Percentiles rank a stretch among this genome's conserved stretches.
Conservation (phyloP, 1,284 basidiomycete genomes). For the Rhodotorula sp. region DNA sequence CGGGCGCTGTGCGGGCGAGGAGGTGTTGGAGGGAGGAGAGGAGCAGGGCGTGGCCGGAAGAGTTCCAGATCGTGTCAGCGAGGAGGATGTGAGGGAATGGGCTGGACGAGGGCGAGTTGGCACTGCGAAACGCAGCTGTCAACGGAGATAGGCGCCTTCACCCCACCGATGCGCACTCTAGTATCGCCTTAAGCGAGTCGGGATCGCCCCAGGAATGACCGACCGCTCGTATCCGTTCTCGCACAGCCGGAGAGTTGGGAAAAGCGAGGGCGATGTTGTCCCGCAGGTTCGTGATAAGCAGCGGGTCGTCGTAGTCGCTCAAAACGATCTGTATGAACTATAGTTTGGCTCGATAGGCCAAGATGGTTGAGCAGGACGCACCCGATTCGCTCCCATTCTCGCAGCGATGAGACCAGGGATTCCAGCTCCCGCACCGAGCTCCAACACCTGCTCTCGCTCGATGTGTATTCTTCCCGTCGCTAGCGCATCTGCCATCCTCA, state of each 20-base stretch:
- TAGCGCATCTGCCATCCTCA: constrained; percentile 11
- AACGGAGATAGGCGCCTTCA: not conserved
- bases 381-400: constrained; percentile 5
- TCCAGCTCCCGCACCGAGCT: constrained; percentile 28
- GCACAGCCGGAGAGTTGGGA: not conserved
- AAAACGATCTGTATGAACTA: constrained; percentile 8
- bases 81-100: constrained; percentile 24
- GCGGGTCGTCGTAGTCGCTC: constrained; percentile 25
- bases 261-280: constrained; percentile 13
- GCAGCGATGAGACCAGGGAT: constrained; percentile 22
- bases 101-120: not conserved
- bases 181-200: not conserved
- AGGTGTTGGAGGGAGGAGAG: constrained; percentile 11
- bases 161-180: constrained; percentile 1
- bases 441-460: constrained; percentile 13
- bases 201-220: constrained; percentile 26
- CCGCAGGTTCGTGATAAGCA: constrained; percentile 18
- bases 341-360: too few relatives aligned
- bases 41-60: constrained; percentile 7
- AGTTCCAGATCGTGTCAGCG: constrained; percentile 32
- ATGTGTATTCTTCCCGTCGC: not conserved
- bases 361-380: not conserved
- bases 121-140: not conserved
- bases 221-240: not conserved
- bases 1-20: constrained; percentile 2